Evolutionary conservation across 805 yeast species (phyloP), one percentile per base, ranked within the genome.

Genomic region (Yamadazyma insecticola): DNA sequence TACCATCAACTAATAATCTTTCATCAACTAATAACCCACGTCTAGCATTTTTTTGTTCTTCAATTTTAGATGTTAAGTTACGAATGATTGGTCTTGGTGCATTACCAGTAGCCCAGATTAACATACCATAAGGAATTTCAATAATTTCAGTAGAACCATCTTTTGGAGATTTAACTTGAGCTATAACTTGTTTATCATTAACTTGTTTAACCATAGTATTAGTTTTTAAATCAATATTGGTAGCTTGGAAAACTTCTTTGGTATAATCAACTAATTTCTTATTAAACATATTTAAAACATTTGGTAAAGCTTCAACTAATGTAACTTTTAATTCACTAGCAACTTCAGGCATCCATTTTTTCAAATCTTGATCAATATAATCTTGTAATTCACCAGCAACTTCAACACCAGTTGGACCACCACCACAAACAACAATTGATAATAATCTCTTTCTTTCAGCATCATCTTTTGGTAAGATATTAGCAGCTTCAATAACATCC

Each of bases 391-490:
- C 97, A 52, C 95, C 97, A 45, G 97, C 96, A 50, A 88, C 83
- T 66, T 88, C 97, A 41, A 89, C 96, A 67, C 97, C 97, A 26
- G 97, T 89, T 56, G 97, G 97, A 43, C 97, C 97, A 63, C 97
- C 97, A 51, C 97, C 97, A 46, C 92, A 94, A 41, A 90, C 95
- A 41, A 90, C 90, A 48, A 88, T 80, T 41, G 81, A 82, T 55
- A 89, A 73, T 49, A 90, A 72, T 58, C 95, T 77, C 63, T 78
- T 75, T 63, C 97, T 78, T 57, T 85, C 95, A 13, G 79, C 78
- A 45, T 77, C 85, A 33, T 67, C 79, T 46, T 73, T 74, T 36
- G 92, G 85, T 47, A 88, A 73, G 43, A 81, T 67, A 47, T 83
- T 77, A 25, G 97, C 96, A 41, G 87, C 82, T 67, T 90, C 96